A percentile compares a stretch with the other conserved stretches of the same genome.
phyloP scores from a whole-genome alignment of 1,284 basidiomycete genomes.

The Heterobasidion occidentale region DNA sequence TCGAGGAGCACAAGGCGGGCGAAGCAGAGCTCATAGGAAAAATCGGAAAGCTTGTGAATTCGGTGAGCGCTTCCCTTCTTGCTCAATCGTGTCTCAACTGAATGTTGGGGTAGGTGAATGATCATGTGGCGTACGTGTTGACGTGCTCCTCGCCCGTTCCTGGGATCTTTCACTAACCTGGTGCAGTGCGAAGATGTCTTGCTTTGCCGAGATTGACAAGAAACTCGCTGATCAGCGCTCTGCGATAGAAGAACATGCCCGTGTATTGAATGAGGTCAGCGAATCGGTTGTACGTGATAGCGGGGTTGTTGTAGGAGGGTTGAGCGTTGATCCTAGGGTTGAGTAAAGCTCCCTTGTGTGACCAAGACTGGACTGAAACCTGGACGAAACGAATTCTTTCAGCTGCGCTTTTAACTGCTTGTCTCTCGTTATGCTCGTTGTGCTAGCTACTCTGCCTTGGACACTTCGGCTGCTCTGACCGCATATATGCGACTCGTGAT shows the following conservation, averaged over 20 bases:
- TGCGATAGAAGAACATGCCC: background rate
- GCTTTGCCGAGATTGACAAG: background rate
- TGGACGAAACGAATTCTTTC: too few relatives aligned
- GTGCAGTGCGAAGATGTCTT: background rate
- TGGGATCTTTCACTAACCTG: background rate
- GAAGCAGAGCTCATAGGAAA: constrained; percentile 6
- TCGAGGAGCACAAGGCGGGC: constrained; percentile 10
- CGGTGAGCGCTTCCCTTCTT: constrained; percentile 2
- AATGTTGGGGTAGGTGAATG: constrained; percentile 4
- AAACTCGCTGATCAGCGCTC: background rate
- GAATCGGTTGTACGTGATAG: background rate
- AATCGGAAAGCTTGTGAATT: constrained; percentile 8
- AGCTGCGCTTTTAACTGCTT: too few relatives aligned
- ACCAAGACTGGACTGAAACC: background rate
- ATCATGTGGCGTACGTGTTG: constrained; percentile 9
- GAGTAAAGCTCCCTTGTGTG: background rate
- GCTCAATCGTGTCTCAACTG: background rate
- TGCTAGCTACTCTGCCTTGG: too few relatives aligned
- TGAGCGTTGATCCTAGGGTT: background rate
- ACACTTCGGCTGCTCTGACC: too few relatives aligned
- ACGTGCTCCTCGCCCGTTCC: background rate
- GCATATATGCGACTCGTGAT: too few relatives aligned
- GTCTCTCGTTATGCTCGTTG: too few relatives aligned
- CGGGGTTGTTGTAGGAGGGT: background rate
- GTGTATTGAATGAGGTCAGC: background rate